Evolutionary conservation across 345 rosid species (phyloP).

Genomic region (Salix purpurea): DNA sequence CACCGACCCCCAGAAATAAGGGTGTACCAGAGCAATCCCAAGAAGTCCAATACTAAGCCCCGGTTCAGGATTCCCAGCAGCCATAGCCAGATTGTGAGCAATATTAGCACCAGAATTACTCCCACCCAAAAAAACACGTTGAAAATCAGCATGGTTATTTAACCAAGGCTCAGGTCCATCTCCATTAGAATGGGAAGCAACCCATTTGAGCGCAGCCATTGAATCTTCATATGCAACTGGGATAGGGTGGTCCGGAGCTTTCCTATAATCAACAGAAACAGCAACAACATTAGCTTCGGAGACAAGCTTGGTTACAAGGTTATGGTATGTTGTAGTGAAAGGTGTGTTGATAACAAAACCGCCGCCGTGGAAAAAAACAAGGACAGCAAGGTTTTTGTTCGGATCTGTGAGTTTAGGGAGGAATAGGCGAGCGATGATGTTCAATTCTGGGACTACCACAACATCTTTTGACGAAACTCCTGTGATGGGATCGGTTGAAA

Average conservation of each 20-base stretch:
- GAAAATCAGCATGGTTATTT: constrained; percentile 17
- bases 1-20: constrained; percentile 17
- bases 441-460: constrained; percentile 8
- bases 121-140: constrained; percentile 8
- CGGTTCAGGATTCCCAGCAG: constrained; percentile 1
- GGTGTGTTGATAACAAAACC: constrained; percentile 45
- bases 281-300: constrained; percentile 37
- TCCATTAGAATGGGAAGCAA: background rate
- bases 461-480: constrained; percentile 46
- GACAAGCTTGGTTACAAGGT: constrained; percentile 21
- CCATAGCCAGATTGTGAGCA: constrained; percentile 15
- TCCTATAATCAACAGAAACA: constrained; percentile 40
- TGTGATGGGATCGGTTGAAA: constrained; percentile 27
- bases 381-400: constrained; percentile 36
- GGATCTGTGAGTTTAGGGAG: constrained; percentile 30
- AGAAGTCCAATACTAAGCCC: background rate
- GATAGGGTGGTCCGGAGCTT: constrained; percentile 45
- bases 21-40: constrained; percentile 18
- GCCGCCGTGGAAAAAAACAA: constrained; percentile 56
- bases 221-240: constrained; percentile 43
- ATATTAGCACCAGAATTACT: constrained; percentile 19
- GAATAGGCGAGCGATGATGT: constrained; percentile 45
- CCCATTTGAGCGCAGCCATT: constrained; percentile 36
- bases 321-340: constrained; percentile 28
- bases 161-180: constrained; percentile 20